These are phyloP conservation scores for Clarireedia paspali DNA, from an alignment of 2,329 filamentous ascomycete genomes.

Conservation along the genomic window DNA sequence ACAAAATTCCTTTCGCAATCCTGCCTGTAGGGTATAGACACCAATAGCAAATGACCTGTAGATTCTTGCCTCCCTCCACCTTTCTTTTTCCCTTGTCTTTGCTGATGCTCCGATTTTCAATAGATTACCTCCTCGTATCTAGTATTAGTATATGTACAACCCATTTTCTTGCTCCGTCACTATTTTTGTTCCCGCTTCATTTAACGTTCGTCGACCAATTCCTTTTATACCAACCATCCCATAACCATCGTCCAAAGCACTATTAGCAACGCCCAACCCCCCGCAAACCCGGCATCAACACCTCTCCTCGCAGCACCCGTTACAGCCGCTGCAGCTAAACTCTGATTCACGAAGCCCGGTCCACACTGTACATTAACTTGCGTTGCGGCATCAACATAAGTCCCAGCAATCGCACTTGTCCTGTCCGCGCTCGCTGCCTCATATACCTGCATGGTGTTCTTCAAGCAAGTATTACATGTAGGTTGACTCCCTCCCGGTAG, in stretches of 20 bases:
- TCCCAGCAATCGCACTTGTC: constrained; percentile 56
- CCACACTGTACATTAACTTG: constrained; percentile 64
- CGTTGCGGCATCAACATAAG: constrained; percentile 64
- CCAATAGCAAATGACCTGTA: too few species aligned
- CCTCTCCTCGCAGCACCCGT: not conserved
- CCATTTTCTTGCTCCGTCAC: too few species aligned
- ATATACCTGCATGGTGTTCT: constrained; percentile 76
- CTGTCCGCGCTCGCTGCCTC: constrained; percentile 59
- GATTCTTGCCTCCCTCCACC: too few species aligned
- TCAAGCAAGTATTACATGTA: constrained; percentile 67
- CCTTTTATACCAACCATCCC: too few species aligned
- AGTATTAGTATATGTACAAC: too few species aligned
- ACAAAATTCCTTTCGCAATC: too few species aligned
- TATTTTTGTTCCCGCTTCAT: too few species aligned
- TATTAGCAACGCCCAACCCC: not conserved
- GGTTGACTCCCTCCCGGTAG: constrained; percentile 63
- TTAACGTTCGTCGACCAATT: too few species aligned
- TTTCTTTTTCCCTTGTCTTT: too few species aligned
- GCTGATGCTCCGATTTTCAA: too few species aligned
- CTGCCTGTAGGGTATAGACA: too few species aligned
- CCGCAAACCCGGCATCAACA: not conserved
- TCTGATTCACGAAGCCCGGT: constrained; percentile 47
- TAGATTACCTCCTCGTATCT: too few species aligned
- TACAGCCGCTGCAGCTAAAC: constrained; percentile 31
- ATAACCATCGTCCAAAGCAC: not conserved